Percentiles rank a stretch among this genome's conserved stretches.
Conservation (phyloP, 208 protist genomes). For the Trypanosoma melophagium region DNA sequence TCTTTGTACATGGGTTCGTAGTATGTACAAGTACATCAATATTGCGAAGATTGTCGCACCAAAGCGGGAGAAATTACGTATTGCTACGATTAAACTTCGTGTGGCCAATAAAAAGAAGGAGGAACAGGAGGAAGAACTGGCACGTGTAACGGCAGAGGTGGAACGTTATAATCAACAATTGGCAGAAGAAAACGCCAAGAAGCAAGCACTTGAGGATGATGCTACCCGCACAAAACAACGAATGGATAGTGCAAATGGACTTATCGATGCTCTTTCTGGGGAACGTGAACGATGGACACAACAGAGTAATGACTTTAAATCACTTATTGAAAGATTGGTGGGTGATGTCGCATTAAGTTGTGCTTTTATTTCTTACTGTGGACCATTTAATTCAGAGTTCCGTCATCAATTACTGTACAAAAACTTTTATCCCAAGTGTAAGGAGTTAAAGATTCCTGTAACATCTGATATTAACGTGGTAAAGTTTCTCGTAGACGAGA, state of each 20-base stretch:
- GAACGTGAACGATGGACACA: conserved; percentile 97
- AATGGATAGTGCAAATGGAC: conserved; percentile 96
- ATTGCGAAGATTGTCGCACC: conserved; percentile 96
- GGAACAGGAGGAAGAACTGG: conserved; percentile 95
- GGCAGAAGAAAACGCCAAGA: conserved; percentile 93
- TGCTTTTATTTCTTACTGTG: conserved; percentile 98
- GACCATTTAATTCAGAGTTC: conserved; percentile 98
- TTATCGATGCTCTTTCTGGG: conserved; percentile 96
- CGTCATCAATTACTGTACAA: conserved; percentile 92
- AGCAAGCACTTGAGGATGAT: conserved; percentile 96
- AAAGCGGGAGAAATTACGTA: conserved; percentile 93
- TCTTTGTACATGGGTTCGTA: conserved; percentile 95
- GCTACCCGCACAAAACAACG: conserved; percentile 94
- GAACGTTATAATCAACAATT: conserved; percentile 93
- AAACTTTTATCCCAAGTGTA: conserved; percentile 92
- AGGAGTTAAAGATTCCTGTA: conserved; percentile 89
- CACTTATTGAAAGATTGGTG: conserved; percentile 93
- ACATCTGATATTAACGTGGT: conserved; percentile 94
- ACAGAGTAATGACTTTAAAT: conserved; percentile 96
- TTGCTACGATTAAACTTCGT: conserved; percentile 87
- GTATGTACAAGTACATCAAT: conserved; percentile 97
- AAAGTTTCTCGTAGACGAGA: conserved; percentile 96
- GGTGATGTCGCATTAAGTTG: conserved; percentile 97
- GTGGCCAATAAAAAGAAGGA: conserved; percentile 95
- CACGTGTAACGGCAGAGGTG: conserved; percentile 91